Base-by-base conservation (phyloP, 2,329 filamentous ascomycete genomes). In the Cercospora janseana region DNA sequence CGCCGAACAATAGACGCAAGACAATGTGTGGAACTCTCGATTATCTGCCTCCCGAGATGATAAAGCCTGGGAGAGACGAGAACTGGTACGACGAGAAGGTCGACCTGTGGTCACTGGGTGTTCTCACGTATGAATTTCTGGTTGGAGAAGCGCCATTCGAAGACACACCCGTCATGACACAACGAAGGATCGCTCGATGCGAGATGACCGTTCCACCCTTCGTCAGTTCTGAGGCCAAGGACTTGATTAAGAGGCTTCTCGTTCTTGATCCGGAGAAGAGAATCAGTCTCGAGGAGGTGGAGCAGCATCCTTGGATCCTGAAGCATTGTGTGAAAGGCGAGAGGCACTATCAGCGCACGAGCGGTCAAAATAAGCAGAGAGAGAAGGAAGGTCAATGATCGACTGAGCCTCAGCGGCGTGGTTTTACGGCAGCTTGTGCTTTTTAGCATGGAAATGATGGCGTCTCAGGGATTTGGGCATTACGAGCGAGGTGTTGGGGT, bases 1-100 rank as follows among this genome's bases (percentile, higher is more conserved):
- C 93, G 4, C 93, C 93, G 21, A 96, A 95, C 71, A 94, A 92
- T 73, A 79, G 93, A 61, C 80, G 93, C 55, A 86, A 91, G 66
- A 98, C 93, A 49, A 91, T 97, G 82, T 98, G 93, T 69, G 93
- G 93, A 57, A 98, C 93, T 13, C 81, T 97, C 32, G 93, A 98
- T 72, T 98, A 98, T 70, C 81, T 98, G 12, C 93, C 93, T 3
- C 93, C 93, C 4, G 93, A 98, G 82, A 98, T 98, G 93, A 81
- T 97, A 70, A 88, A 86, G 70, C 81, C 85, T 3, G 86, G 88
- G 35, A 79, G 80, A 60, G 84, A 61, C 5, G 88, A 93, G 64
- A 95, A 93, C 72, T 94, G 80, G 66, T 97, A 97, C 72, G 87
- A 82, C 52, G 91, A 96, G 68, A 97, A 96, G 75, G 88, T 98